Conservation (phyloP, 2,329 filamentous ascomycete species). For the Botryotinia narcissicola region DNA sequence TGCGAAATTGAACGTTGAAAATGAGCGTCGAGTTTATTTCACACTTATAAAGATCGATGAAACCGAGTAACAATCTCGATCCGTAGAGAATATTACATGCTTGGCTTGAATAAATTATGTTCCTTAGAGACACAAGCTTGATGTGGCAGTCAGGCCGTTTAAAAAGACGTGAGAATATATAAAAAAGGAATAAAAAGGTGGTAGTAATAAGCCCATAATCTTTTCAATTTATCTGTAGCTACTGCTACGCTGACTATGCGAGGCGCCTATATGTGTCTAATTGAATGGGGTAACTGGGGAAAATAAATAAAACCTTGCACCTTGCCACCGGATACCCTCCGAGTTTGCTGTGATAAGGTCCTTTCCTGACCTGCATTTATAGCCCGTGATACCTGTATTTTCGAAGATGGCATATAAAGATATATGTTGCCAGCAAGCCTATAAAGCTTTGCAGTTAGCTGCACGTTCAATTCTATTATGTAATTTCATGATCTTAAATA, state of each 20-base stretch:
- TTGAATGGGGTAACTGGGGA: too few relatives aligned
- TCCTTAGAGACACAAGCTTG: neutral
- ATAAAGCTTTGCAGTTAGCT: neutral
- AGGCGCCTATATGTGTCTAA: too few relatives aligned
- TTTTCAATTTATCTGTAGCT: too few relatives aligned
- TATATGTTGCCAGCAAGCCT: neutral
- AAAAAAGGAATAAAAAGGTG: neutral
- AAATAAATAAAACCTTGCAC: too few relatives aligned
- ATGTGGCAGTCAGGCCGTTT: neutral
- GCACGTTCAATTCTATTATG: neutral
- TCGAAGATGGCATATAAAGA: neutral
- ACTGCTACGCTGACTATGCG: too few relatives aligned
- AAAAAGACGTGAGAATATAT: neutral
- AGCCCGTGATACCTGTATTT: too few relatives aligned
- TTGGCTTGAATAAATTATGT: neutral
- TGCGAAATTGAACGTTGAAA: neutral
- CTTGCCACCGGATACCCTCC: too few relatives aligned
- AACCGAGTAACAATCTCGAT: neutral
- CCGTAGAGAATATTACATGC: neutral
- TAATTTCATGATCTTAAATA: neutral
- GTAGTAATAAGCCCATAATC: too few relatives aligned
- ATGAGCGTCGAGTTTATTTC: neutral
- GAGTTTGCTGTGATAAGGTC: too few relatives aligned
- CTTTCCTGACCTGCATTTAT: too few relatives aligned
- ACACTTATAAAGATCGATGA: neutral